Base-by-base conservation (phyloP, 2,329 filamentous ascomycete genomes). In the Pseudogymnoascus sp. region DNA sequence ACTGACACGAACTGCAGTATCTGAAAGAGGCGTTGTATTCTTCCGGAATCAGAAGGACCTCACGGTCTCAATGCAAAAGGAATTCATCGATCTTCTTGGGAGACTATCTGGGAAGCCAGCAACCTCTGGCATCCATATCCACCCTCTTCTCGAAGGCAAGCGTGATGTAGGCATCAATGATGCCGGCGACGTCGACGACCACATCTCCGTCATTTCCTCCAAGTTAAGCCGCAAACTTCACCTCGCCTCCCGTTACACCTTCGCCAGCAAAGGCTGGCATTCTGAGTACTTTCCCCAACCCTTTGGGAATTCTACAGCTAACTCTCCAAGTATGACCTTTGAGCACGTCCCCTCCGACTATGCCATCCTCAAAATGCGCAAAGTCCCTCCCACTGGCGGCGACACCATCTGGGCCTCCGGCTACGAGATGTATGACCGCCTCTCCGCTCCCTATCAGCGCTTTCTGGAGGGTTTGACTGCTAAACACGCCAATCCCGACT, bases 21-120 rank as follows among this genome's bases (percentile, higher is more conserved):
- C 60, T 33, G 60, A 61, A 35, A 16, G 28, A 45, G 82, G 83
- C 3, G 82, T 85, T 0, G 81, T 85, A 1, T 83, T 85, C 71
- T 83, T 85, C 75, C 77, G 82, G 12, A 73, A 79, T 58, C 83
- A 85, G 69, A 75, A 80, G 62, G 79, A 82, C 66, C 77, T 84
- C 25, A 77, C 77, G 64, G 78, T 84, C 55, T 2, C 25, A 55
- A 55, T 55, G 49, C 25, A 55, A 33, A 55, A 55, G n/a, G 49
- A 55, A 7, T 55, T 55, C 2, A 55, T 55, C 9, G 49, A 55
- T 31, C 49, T 55, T 3, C 49, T 55, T 55, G 49, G 49, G 9
- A 55, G 28, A 16, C 28, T 55, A 8, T 55, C 49, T 12, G 49
- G 49, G 5, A 55, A 55, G 49, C 49, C 49, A 33, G n/a, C 14